phyloP scores from a whole-genome alignment of 2,329 filamentous ascomycete species.

The Ophiostoma fasciatum region DNA sequence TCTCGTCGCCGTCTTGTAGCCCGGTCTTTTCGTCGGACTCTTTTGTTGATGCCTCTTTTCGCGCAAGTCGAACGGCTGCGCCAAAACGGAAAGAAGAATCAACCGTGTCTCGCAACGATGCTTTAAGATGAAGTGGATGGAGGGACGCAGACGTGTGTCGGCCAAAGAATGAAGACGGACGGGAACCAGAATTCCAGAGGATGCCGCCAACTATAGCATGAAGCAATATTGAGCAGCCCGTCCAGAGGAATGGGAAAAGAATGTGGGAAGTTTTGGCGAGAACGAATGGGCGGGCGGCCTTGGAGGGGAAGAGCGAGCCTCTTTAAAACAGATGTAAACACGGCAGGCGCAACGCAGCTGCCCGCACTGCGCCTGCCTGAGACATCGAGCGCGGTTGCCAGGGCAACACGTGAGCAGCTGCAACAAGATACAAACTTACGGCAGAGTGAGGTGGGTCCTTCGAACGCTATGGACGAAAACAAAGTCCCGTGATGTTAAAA shows the following conservation, averaged over 20 bases:
- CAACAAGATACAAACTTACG: too few species aligned
- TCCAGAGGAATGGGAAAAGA: constrained; percentile 4
- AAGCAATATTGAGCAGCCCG: constrained; percentile 6
- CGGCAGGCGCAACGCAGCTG: constrained; percentile 9
- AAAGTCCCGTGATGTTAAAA: too few species aligned
- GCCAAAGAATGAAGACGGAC: constrained; percentile 7
- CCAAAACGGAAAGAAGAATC: not conserved
- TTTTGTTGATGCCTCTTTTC: too few species aligned
- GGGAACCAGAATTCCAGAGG: constrained; percentile 7
- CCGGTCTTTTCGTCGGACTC: too few species aligned
- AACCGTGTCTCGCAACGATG: constrained; percentile 2
- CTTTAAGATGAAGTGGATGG: constrained; percentile 8
- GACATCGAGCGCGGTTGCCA: constrained; percentile 2
- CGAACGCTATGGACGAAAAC: too few species aligned
- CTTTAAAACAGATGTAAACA: constrained; percentile 13
- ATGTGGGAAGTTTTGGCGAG: constrained; percentile 5
- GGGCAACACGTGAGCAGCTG: too few species aligned
- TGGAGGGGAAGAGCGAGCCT: constrained; percentile 10
- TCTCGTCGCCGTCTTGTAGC: too few species aligned
- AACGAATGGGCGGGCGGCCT: not conserved
- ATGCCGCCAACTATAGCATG: constrained; percentile 8
- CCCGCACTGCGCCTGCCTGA: constrained; percentile 5
- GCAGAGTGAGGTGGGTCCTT: too few species aligned
- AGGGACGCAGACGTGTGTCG: constrained; percentile 4
- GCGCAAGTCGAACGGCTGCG: too few species aligned